Base-by-base conservation (phyloP, 257 asterid species). In the Perilla frutescens region DNA sequence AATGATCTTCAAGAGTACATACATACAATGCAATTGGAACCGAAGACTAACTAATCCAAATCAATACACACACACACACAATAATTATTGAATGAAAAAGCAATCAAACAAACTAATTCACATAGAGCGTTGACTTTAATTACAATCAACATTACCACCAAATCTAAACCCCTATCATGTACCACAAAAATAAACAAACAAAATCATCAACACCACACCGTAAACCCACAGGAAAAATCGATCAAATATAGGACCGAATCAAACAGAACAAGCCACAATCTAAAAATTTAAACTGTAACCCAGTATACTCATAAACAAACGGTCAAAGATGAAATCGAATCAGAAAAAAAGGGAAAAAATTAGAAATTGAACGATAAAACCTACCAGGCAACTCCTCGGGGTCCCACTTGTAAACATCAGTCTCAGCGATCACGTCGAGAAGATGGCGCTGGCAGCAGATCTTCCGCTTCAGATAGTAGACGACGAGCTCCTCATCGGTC, bases 301-400 rank as follows among this genome's bases (percentile, higher is more conserved):
- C 53, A 45, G 47, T 39, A 58, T 7, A 32, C 48, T 58, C 41
- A 48, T 1, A 63, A 44, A 61, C 2, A 39, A 70, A 10, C 57
- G 74, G 36, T 60, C 69, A 72, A 70, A 57, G 69, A 70, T 64
- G 66, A 63, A 56, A 69, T 6, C 26, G 10, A 4, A 69, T 31
- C 31, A 45, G 36, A 8, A 81, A 74, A 53, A 58, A 12, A 10
- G 26, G 45, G 31, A 36, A 1, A 34, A 60, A 34, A 34, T 1
- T 14, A 8, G 4, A 29, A 44, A 48, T 13, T 1, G 51, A 48
- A 41, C 0, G 15, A 49, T 11, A 12, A 49, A 57, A 14, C 80
- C 6, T 79, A 92, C 98, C 97, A 75, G 98, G 97, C 75, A 90
- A 83, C 53, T 92, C 96, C 70, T 90, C 90, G 3, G 96, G 98